Percentiles rank a stretch among this genome's conserved stretches.
These are phyloP conservation scores for Dacryopinax primogenitus DNA, from an alignment of 768 basidiomycete species.

Conservation along the genomic window DNA sequence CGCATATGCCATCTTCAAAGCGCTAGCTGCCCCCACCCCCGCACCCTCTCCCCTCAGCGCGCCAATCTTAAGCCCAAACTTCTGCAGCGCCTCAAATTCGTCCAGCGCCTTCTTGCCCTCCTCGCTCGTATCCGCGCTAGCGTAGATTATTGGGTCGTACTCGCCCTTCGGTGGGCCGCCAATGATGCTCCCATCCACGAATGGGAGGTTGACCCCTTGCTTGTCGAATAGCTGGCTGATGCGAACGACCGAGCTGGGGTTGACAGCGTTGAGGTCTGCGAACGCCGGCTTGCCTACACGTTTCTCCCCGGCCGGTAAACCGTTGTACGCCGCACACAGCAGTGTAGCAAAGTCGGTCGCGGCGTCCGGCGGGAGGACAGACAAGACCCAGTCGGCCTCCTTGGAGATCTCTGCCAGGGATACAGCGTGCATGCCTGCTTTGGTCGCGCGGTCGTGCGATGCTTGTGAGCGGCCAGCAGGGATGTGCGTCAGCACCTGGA, in stretches of 20 bases:
- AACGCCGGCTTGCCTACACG: conserved; percentile 32
- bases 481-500: conserved; percentile 43
- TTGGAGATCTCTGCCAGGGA: conserved; percentile 29
- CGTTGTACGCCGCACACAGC: conserved; percentile 7
- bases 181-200: conserved; percentile 47
- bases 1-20: conserved; percentile 52
- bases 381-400: conserved; percentile 37
- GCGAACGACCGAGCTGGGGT: conserved; percentile 36
- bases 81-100: conserved; percentile 31
- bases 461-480: conserved; percentile 38
- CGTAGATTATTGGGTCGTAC: conserved; percentile 46
- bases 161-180: conserved; percentile 38
- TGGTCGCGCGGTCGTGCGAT: conserved; percentile 37
- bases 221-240: conserved; percentile 37
- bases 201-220: conserved; percentile 26
- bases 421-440: conserved; percentile 39
- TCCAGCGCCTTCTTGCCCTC: conserved; percentile 28
- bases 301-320: conserved; percentile 27
- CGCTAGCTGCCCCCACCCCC: conserved; percentile 46
- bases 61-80: conserved; percentile 37
- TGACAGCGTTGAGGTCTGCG: conserved; percentile 49
- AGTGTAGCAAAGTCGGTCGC: conserved; percentile 17
- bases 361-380: conserved; percentile 42
- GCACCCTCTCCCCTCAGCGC: conserved; percentile 30
- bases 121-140: conserved; percentile 28